Conservation (phyloP, 1,284 basidiomycete genomes). For the Cryptococcus sp. region DNA sequence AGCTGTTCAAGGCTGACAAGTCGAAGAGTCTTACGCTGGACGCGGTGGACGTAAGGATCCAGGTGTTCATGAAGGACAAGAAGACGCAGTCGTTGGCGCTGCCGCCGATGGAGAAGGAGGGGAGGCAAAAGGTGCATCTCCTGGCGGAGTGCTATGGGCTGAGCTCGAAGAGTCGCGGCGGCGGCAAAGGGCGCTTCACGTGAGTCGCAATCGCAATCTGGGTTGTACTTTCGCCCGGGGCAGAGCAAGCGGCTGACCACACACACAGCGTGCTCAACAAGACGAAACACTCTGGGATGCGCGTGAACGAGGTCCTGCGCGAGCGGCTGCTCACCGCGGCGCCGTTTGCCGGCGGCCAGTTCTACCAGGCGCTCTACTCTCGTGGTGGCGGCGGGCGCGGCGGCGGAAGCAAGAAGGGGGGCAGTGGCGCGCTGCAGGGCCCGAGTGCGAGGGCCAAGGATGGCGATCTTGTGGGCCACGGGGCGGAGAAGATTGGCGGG, state of each 20-base stretch:
- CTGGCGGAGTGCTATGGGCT: constrained; percentile 70
- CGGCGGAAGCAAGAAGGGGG: constrained; percentile 13
- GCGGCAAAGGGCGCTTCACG: constrained; percentile 57
- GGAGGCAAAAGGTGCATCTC: constrained; percentile 69
- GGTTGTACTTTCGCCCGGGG: neutral
- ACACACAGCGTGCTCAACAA: constrained; percentile 61
- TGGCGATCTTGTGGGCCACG: constrained; percentile 47
- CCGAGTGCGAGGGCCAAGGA: constrained; percentile 40
- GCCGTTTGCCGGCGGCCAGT: constrained; percentile 27
- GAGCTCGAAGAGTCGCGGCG: constrained; percentile 71
- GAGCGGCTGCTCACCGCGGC: constrained; percentile 53
- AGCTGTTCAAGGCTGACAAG: neutral
- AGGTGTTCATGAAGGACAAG: constrained; percentile 62
- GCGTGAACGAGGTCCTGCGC: constrained; percentile 63
- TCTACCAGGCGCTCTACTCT: constrained; percentile 45
- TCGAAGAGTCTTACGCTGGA: constrained; percentile 6
- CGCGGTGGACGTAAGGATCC: constrained; percentile 62
- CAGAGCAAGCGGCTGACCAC: neutral
- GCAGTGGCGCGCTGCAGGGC: constrained; percentile 9
- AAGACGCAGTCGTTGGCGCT: constrained; percentile 60
- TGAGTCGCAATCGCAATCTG: constrained; percentile 24
- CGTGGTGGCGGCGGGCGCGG: constrained; percentile 13
- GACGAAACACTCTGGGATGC: constrained; percentile 58
- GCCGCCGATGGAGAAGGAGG: constrained; percentile 70
- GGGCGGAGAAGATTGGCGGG: constrained; percentile 44